Conservation (phyloP, 257 asterid genomes). For the Rehmannia glutinosa region DNA sequence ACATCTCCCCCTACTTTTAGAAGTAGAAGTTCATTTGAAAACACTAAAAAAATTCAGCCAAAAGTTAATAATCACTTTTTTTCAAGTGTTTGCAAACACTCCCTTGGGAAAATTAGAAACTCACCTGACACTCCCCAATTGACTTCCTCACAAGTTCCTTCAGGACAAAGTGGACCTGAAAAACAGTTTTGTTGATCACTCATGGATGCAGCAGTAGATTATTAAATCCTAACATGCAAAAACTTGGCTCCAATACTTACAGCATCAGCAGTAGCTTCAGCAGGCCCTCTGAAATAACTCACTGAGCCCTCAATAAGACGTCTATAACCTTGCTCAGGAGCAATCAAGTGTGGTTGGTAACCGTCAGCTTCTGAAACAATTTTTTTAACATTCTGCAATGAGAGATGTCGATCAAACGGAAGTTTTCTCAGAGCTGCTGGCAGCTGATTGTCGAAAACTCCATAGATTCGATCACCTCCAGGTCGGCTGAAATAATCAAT, state of each 20-base stretch:
- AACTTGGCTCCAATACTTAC: constrained; percentile 38
- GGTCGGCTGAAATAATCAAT: constrained; percentile 62
- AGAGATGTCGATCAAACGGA: constrained; percentile 91
- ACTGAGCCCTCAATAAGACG: constrained; percentile 85
- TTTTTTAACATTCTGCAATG: constrained; percentile 72
- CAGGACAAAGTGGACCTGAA: constrained; percentile 81
- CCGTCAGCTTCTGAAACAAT: constrained; percentile 98
- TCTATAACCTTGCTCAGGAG: constrained; percentile 96
- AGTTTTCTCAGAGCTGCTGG: constrained; percentile 94
- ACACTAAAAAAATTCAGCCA: too few species aligned
- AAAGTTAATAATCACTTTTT: too few species aligned
- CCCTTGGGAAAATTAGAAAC: background rate
- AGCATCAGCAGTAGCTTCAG: constrained; percentile 95
- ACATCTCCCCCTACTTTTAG: too few species aligned
- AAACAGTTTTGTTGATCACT: constrained; percentile 18
- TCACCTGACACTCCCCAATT: constrained; percentile 85
- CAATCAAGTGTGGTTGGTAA: constrained; percentile 95
- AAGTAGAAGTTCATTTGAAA: too few species aligned
- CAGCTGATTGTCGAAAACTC: constrained; percentile 93
- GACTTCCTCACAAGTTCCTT: constrained; percentile 94
- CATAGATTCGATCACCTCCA: constrained; percentile 89
- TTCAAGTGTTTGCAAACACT: too few species aligned
- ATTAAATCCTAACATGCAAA: background rate
- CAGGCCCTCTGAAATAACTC: constrained; percentile 86
- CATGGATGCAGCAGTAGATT: background rate